A percentile compares a stretch with the other conserved stretches of the same genome.
These are phyloP conservation scores for Vitis hybrid DNA, from an alignment of 177 flowering plant genomes.

Conservation along the genomic window DNA sequence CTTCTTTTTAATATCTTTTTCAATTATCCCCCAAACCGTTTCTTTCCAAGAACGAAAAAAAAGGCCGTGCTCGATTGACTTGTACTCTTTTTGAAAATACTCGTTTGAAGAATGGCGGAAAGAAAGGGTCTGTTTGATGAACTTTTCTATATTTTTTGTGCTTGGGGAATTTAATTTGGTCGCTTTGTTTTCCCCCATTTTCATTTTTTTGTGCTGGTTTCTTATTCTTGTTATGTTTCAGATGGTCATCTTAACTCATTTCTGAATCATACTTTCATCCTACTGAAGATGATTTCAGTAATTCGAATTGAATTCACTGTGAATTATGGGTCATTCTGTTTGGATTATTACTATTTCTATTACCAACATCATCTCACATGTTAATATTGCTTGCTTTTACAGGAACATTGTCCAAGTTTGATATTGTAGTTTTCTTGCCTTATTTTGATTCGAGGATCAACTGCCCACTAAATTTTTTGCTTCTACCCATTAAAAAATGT, in stretches of 20 bases:
- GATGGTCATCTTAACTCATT: not conserved
- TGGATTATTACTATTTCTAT: not conserved
- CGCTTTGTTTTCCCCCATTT: not conserved
- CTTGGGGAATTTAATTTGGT: not conserved
- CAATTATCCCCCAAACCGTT: not conserved
- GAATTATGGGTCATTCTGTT: not conserved
- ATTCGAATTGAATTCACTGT: not conserved
- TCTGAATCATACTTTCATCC: not conserved
- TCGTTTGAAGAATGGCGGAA: not conserved
- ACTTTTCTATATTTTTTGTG: not conserved
- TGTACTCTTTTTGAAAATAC: not conserved
- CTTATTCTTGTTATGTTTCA: not conserved
- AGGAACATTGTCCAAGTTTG: not conserved
- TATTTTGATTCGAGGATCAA: not conserved
- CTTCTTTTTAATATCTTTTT: not conserved
- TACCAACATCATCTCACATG: not conserved
- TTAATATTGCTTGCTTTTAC: constrained; percentile 1
- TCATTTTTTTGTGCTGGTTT: not conserved
- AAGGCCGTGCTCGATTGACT: too few species aligned
- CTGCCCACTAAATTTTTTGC: not conserved
- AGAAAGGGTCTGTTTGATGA: not conserved
- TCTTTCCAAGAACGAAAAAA: not conserved
- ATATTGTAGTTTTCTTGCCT: not conserved
- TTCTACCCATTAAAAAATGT: constrained; percentile 27
- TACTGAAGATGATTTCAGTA: not conserved